Conservation (phyloP, 371 early-diverging fungal species). For the Rhizopus stolonifer region DNA sequence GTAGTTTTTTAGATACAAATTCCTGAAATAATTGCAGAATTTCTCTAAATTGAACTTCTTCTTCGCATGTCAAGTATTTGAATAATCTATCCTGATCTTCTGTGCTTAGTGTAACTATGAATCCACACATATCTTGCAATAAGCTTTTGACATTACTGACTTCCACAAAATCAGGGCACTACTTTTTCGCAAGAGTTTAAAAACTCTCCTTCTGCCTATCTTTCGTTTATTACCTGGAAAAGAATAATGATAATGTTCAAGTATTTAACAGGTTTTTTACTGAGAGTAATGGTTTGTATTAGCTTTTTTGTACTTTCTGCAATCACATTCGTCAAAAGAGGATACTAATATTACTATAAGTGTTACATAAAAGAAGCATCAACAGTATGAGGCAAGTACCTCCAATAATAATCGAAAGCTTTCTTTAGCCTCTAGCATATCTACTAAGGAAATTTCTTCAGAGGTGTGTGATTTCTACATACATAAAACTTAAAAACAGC, state of each 20-base stretch:
- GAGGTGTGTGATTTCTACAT: not conserved
- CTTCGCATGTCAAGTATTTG: conserved; percentile 10
- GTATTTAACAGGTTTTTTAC: not conserved
- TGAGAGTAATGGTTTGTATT: conserved; percentile 5
- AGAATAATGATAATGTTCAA: conserved; percentile 32
- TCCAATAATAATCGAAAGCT: conserved; percentile 12
- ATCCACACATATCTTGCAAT: conserved; percentile 30
- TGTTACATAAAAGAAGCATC: not conserved
- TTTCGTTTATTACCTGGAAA: conserved; percentile 30
- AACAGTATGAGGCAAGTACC: not conserved
- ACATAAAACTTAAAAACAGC: not conserved
- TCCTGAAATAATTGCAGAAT: conserved; percentile 26
- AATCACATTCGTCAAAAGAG: conserved; percentile 7
- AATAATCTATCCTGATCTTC: conserved; percentile 24
- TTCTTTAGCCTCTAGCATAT: conserved; percentile 18
- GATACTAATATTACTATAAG: conserved; percentile 7
- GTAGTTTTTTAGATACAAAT: conserved; percentile 20
- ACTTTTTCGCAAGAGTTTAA: not conserved
- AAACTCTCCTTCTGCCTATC: not conserved
- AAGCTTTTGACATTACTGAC: conserved; percentile 10
- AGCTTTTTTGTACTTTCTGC: conserved; percentile 5
- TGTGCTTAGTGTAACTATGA: conserved; percentile 18
- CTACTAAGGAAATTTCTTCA: conserved; percentile 10
- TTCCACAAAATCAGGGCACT: conserved; percentile 27
- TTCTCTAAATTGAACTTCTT: conserved; percentile 8